Evolutionary conservation across 2,329 filamentous ascomycete species (phyloP), one percentile per base, ranked within the genome.

Genomic region (Venturia oleaginea): DNA sequence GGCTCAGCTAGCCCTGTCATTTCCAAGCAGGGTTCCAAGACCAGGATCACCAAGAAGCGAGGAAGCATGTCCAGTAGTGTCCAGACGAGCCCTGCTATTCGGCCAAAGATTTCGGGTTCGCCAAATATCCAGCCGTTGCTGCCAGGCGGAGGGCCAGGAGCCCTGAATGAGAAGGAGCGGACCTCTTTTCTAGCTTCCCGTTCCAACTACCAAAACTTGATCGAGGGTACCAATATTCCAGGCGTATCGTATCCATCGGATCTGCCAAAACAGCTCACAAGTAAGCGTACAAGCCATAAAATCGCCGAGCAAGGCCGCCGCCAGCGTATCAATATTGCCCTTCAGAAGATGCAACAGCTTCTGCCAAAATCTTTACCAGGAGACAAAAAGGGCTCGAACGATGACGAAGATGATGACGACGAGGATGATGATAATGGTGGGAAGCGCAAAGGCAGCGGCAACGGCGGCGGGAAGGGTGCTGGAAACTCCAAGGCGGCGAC

Each of bases 211-310:
- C 93, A 97, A 72, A 96, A 97, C 70, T 94, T 99, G 43, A 78
- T 99, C 13, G 94, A 97, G 74, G 94, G 94, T 60, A 97, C 92
- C 61, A 87, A 88, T 64, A 86, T 97, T 0, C 92, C 92, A 0
- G 93, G 93, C 15, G 89, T 97, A 15, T 89, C 89, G 1, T 97
- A 97, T 70, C 92, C 93, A 0, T 91, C 90, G 69, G 90, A 92
- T 62, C 81, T 99, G 51, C 96, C 92, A 7, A 95, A 92, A 27
- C 96, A 96, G 68, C 79, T 99, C 32, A 97, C 92, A 0, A 96
- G 92, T 3, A 99, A 99, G 79, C 88, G 93, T 63, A 97, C 94
- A 1, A 96, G 92, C 54, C 94, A 99, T 79, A 99, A 99, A 76
- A 91, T 99, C 68, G 94, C 94, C 22, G 94, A 99, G 77, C 94